Evolutionary conservation across 139 green algal genomes (phyloP), one percentile per base, ranked within the genome.

Genomic region (Trebouxia sp.): DNA sequence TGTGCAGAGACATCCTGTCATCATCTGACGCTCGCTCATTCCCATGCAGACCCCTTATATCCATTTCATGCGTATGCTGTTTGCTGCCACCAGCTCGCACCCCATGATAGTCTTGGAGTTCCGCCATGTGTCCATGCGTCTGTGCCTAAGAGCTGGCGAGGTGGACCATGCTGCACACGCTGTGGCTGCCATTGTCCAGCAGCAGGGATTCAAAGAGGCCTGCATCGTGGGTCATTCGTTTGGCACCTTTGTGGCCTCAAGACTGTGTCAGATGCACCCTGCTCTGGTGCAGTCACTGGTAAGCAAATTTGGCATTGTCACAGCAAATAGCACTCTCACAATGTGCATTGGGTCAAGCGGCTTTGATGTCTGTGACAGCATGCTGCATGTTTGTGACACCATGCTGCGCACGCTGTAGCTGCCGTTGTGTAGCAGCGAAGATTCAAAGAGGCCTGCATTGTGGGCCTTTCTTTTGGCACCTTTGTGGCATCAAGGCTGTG

Each of bases 391-490:
- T 17, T 53, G 4, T n/a, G n/a, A n/a, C n/a, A n/a, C n/a, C n/a
- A 83, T 12, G 74, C 86, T 24, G 87, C 85, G 10, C 38, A 74
- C 6, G 85, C 83, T 28, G 62, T 80, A 0, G 80, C 74, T 0
- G 76, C 56, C 1, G 17, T 83, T 20, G 76, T 88, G 76, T 26
- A 22, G 12, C 20, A 35, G 26, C 76, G 80, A 2, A 79, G 80
- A 43, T 81, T 55, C 48, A 17, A 15, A 3, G 53, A 82, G n/a
- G 83, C 81, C 15, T 85, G 65, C 42, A 72, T 90, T 30, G 75
- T 88, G 28, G 85, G 48, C 7, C 87, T 90, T 81, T 75, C 26
- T 22, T 91, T 86, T 81, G 87, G 87, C 38, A 91, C 87, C 14
- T 88, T 91, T 65, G 78, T 75, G 41, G 75, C 41, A 28, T 88